Conservation (phyloP, 148 eudicot species). For the Tetragonia tetragonoides region DNA sequence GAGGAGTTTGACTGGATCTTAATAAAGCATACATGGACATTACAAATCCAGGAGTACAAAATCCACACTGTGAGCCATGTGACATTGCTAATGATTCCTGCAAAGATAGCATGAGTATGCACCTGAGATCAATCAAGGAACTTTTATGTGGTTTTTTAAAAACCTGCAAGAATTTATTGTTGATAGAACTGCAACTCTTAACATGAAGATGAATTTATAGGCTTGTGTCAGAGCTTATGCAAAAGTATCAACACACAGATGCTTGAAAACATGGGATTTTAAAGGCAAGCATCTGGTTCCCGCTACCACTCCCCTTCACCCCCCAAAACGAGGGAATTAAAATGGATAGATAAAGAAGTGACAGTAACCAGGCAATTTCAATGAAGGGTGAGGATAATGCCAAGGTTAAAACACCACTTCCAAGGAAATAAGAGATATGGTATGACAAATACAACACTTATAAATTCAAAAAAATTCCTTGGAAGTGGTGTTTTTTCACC, state of each 20-base stretch:
- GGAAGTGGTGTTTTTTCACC: too few relatives aligned
- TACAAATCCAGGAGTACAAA: slow-evolving; percentile 98
- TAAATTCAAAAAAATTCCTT: too few relatives aligned
- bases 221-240: neutral
- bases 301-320: neutral
- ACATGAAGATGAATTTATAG: neutral
- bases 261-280: neutral
- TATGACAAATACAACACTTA: too few relatives aligned
- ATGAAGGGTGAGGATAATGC: too few relatives aligned
- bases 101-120: slow-evolving; percentile 18
- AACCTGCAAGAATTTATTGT: too few relatives aligned
- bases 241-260: neutral
- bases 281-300: neutral
- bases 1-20: slow-evolving; percentile 70
- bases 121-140: neutral
- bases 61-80: slow-evolving; percentile 99
- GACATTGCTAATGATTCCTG: slow-evolving; percentile 84
- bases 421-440: too few relatives aligned
- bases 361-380: neutral
- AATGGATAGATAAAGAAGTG: neutral
- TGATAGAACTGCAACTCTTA: too few relatives aligned
- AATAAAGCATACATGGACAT: slow-evolving; percentile 98
- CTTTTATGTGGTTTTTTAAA: too few relatives aligned
- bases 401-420: too few relatives aligned
- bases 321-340: neutral